Evolutionary conservation across 139 green algal genomes (phyloP).

Genomic region (Nannochloris sp.): DNA sequence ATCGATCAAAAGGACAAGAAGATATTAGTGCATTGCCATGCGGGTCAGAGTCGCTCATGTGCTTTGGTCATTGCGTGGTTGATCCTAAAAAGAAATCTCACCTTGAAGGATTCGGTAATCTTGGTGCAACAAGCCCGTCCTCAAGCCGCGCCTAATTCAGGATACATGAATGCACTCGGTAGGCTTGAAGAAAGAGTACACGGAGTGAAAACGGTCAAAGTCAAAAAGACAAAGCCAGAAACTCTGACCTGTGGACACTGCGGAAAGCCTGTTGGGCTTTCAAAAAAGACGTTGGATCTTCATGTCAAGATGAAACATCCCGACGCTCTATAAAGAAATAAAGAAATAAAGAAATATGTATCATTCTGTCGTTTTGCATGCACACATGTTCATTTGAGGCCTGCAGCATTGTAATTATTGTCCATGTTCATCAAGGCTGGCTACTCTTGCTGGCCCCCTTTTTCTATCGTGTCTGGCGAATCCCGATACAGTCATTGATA

Average conservation of each 20-base stretch:
- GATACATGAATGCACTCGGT: slow-evolving; percentile 63
- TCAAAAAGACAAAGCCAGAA: slow-evolving; percentile 52
- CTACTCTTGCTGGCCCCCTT: too few relatives aligned
- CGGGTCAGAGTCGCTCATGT: slow-evolving; percentile 64
- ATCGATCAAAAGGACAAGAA: slow-evolving; percentile 20
- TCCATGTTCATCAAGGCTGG: too few relatives aligned
- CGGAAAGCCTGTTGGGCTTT: slow-evolving; percentile 50
- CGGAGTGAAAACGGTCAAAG: slow-evolving; percentile 42
- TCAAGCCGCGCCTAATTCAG: slow-evolving; percentile 62
- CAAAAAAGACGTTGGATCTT: slow-evolving; percentile 44
- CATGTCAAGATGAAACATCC: slow-evolving; percentile 63
- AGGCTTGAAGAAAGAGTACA: slow-evolving; percentile 53
- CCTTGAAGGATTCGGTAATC: slow-evolving; percentile 46
- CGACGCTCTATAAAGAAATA: not conserved
- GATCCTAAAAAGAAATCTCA: slow-evolving; percentile 28
- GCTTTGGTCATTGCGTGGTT: slow-evolving; percentile 23
- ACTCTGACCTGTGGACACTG: slow-evolving; percentile 52
- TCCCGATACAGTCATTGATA: too few relatives aligned
- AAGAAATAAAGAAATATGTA: too few relatives aligned
- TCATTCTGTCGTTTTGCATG: too few relatives aligned
- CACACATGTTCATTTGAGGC: too few relatives aligned
- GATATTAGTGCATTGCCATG: slow-evolving; percentile 85
- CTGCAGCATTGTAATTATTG: too few relatives aligned
- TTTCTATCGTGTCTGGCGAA: too few relatives aligned
- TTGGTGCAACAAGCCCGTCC: slow-evolving; percentile 34